These are phyloP conservation scores for Suhomyces xylopsoci DNA, from an alignment of 805 yeast genomes.

Conservation along the genomic window DNA sequence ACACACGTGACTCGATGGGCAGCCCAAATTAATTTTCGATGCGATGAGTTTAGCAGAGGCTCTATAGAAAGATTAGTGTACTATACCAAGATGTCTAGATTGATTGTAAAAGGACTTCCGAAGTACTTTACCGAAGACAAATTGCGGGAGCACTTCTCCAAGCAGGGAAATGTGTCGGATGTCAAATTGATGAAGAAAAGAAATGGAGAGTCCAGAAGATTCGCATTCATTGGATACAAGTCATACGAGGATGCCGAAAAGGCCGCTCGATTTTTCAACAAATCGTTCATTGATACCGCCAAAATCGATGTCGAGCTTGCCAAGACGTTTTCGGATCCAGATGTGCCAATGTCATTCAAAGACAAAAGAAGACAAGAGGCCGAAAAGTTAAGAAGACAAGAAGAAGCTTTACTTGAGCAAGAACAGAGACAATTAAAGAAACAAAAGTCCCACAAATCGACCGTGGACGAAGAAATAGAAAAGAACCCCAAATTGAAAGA, in stretches of 20 bases:
- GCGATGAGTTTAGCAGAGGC: conserved; percentile 5
- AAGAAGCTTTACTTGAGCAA: conserved; percentile 41
- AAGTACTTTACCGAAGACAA: conserved; percentile 71
- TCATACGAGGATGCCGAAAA: conserved; percentile 68
- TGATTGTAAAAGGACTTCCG: conserved; percentile 90
- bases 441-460: conserved; percentile 26
- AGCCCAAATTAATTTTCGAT: neutral
- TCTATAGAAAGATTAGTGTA: no score
- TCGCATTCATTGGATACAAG: conserved; percentile 89
- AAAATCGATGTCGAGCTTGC: conserved; percentile 78
- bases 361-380: conserved; percentile 45
- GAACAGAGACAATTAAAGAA: conserved; percentile 42
- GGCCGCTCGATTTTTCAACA: conserved; percentile 74
- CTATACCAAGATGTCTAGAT: conserved; percentile 63
- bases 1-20: neutral
- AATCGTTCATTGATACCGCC: conserved; percentile 79
- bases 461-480: conserved; percentile 59
- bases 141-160: conserved; percentile 60
- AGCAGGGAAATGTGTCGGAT: conserved; percentile 74
- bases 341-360: conserved; percentile 60
- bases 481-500: conserved; percentile 70
- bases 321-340: conserved; percentile 79
- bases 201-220: conserved; percentile 84
- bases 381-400: conserved; percentile 36
- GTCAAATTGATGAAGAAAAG: conserved; percentile 78